Evolutionary conservation across 768 basidiomycete genomes (phyloP), one percentile per base, ranked within the genome.

Genomic region (Peribolospora baueri): DNA sequence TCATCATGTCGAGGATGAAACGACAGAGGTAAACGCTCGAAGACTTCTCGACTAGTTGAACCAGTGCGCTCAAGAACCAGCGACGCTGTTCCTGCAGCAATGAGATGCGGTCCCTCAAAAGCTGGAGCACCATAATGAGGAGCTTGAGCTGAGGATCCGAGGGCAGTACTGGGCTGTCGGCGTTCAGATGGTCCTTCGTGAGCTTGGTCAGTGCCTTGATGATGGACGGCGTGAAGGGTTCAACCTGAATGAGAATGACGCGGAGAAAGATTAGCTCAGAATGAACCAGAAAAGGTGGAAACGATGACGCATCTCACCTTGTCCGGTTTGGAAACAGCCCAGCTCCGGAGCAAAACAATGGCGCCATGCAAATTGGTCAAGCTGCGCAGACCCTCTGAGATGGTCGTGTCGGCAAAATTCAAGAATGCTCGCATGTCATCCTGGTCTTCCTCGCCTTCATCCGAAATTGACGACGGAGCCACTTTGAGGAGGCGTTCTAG

Each of bases 11-110:
- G 25, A 98, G 74, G 58, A 93, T 75, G 63, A 82, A 85, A 10
- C 76, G 78, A 64, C 86, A 90, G 3, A 98, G 74, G 10, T 74
- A 67, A 3, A 72, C 61, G 61, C 79, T 88, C 64, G 82, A 81
- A 7, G 88, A 90, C 68, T 91, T 87, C 63, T 93, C 90, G 47
- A 86, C 79, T 45, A 97, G 73, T 37, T 79, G 77, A 13, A 79
- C 75, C 58, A 95, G 75, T 9, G 78, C 78, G 57, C 75, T 79
- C 51, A 91, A 70, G 48, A 95, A 73, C 68, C 77, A 78, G 55
- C 81, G 75, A 39, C 93, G 77, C 59, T 87, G 83, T 51, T 98
- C 93, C 7, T 79, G 82, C 36, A 95, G 76, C 60, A 78, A 77
- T 5, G 76, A 75, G n/a, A 91, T 75, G 4, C 84, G 77, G 41